A percentile compares a stretch with the other conserved stretches of the same genome.
These are phyloP conservation scores for Discostella stelligera DNA, from an alignment of 352 stramenopile genomes.

Conservation along the genomic window DNA sequence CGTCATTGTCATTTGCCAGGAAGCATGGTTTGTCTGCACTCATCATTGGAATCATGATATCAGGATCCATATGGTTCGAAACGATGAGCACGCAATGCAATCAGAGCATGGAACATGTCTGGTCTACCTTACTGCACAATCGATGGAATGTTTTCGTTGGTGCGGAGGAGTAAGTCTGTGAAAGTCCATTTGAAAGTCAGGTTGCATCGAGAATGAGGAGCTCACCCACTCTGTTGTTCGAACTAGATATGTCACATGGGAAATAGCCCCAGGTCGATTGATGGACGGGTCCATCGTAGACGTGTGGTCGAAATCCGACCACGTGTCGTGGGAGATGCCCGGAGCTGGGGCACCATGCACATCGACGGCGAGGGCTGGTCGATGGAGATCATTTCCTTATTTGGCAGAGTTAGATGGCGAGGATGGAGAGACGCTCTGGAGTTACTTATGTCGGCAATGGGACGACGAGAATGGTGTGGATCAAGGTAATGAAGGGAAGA, in stretches of 20 bases:
- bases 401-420: slow-evolving; percentile 68
- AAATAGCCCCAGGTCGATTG: slow-evolving; percentile 73
- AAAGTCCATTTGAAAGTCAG: background rate
- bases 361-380: slow-evolving; percentile 60
- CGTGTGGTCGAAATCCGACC: slow-evolving; percentile 65
- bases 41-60: slow-evolving; percentile 52
- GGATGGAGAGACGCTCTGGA: slow-evolving; percentile 67
- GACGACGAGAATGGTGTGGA: slow-evolving; percentile 63
- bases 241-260: slow-evolving; percentile 72
- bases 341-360: slow-evolving; percentile 69
- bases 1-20: background rate
- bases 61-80: slow-evolving; percentile 75
- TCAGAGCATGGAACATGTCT: slow-evolving; percentile 67
- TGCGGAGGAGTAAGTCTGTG: slow-evolving; percentile 64
- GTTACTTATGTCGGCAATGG: slow-evolving; percentile 77
- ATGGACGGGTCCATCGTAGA: slow-evolving; percentile 74
- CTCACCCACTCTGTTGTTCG: background rate
- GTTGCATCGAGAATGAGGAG: background rate
- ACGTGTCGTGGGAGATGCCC: slow-evolving; percentile 69
- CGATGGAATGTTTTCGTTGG: slow-evolving; percentile 82
- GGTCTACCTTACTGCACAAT: slow-evolving; percentile 76
- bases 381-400: slow-evolving; percentile 79
- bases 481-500: slow-evolving; percentile 38
- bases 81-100: slow-evolving; percentile 61
- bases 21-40: slow-evolving; percentile 28